Percentiles rank a stretch among this genome's conserved stretches.
These are phyloP conservation scores for Acrodontium crateriforme DNA, from an alignment of 2,329 filamentous ascomycete genomes.

Conservation along the genomic window DNA sequence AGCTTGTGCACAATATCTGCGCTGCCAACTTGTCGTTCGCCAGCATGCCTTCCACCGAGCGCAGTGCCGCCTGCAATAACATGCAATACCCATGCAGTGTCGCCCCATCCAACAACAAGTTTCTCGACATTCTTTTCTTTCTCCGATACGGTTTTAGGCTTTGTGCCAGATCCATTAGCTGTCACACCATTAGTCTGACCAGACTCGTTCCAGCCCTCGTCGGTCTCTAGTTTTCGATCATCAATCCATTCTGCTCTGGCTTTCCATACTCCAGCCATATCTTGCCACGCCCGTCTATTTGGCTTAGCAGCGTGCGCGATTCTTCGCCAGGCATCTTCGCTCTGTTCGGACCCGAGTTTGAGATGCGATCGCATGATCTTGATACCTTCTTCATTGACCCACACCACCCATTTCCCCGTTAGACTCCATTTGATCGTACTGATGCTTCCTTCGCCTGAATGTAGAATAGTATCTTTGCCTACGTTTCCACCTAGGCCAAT, in stretches of 20 bases:
- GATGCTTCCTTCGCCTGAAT: conserved; percentile 84
- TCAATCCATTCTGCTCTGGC: conserved; percentile 88
- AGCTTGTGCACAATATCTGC: conserved; percentile 88
- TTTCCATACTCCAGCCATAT: conserved; percentile 95
- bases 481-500: conserved; percentile 62
- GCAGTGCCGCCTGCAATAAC: conserved; percentile 64
- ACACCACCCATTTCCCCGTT: conserved; percentile 81
- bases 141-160: conserved; percentile 8
- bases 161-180: conserved; percentile 14
- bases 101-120: conserved; percentile 86
- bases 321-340: conserved; percentile 82
- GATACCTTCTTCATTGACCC: conserved; percentile 94
- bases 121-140: conserved; percentile 45
- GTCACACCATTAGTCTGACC: conserved; percentile 19
- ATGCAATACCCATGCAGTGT: conserved; percentile 90
- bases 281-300: conserved; percentile 76
- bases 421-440: conserved; percentile 89
- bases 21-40: conserved; percentile 59
- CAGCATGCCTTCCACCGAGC: conserved; percentile 46
- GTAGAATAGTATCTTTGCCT: conserved; percentile 74
- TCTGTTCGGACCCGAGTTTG: conserved; percentile 60
- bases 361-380: conserved; percentile 93
- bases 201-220: conserved; percentile 36
- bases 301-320: conserved; percentile 87
- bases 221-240: conserved; percentile 60